Evolutionary conservation across 805 yeast species (phyloP).

Genomic region (Debaryomyces hansenii): DNA sequence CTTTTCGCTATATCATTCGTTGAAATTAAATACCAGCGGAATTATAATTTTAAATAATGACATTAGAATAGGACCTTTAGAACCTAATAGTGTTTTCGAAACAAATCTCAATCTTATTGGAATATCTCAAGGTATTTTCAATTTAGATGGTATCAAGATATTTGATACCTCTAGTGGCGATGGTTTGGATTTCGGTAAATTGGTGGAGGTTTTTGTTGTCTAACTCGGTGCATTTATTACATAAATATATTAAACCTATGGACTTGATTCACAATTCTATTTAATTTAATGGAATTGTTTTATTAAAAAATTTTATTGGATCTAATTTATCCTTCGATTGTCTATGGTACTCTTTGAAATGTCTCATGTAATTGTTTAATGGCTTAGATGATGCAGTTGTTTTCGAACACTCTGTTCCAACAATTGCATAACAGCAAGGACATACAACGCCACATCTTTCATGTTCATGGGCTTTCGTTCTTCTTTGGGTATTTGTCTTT

Average conservation of each 20-base stretch:
- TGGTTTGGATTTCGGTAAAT: slow-evolving; percentile 65
- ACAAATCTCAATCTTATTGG: slow-evolving; percentile 62
- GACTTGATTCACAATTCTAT: background rate
- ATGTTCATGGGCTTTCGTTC: slow-evolving; percentile 18
- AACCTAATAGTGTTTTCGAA: slow-evolving; percentile 63
- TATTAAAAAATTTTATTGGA: slow-evolving; percentile 2
- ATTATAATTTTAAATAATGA: slow-evolving; percentile 66
- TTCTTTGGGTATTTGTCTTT: slow-evolving; percentile 16
- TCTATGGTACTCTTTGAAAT: slow-evolving; percentile 6
- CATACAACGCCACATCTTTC: slow-evolving; percentile 25
- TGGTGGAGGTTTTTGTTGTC: slow-evolving; percentile 66
- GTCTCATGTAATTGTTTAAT: slow-evolving; percentile 6
- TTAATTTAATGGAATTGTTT: background rate
- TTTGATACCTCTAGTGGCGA: slow-evolving; percentile 67
- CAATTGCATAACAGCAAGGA: slow-evolving; percentile 11
- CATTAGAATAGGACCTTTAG: slow-evolving; percentile 59
- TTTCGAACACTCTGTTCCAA: slow-evolving; percentile 7
- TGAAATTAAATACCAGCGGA: slow-evolving; percentile 50
- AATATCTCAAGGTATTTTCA: slow-evolving; percentile 61
- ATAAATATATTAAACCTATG: background rate
- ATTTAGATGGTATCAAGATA: slow-evolving; percentile 63
- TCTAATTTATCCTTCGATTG: slow-evolving; percentile 2
- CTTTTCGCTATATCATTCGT: slow-evolving; percentile 31
- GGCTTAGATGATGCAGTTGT: slow-evolving; percentile 4
- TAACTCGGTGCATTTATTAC: slow-evolving; percentile 7